Evolutionary conservation across 768 basidiomycete genomes (phyloP), one percentile per base, ranked within the genome.

Genomic region (Lactifluus rugatus): DNA sequence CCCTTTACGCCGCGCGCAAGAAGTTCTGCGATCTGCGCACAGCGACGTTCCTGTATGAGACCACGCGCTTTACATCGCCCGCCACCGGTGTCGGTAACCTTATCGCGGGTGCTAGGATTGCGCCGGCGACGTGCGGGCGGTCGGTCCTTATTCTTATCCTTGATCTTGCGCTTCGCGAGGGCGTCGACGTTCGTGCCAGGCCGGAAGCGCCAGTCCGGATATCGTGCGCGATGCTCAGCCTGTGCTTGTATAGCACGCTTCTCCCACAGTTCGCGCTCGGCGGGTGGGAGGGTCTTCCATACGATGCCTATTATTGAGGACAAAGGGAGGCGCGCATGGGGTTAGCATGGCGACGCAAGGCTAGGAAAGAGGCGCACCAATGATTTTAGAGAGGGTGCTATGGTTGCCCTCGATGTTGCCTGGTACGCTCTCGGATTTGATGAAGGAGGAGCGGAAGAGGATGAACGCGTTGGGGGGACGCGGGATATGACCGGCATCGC

Each of bases 391-490:
- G 51, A 89, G 76, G 7, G 81, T 84, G 66, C 84, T 84, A 63
- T 88, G 86, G 64, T 87, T 89, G 0, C 86, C 87, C 66, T 89
- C 87, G 53, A 88, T 87, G 69, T 82, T 81, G 37, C 81, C 84
- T 2, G 87, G 83, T 50, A 89, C 82, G 64, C 83, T 81, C 68
- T 87, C 80, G 64, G 81, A 82, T 32, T 79, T 77, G 69, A 89
- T 87, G 72, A 89, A 89, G 31, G 81, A 82, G 23, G 85, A 85
- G 64, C 87, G 81, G 71, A 89, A 90, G 70, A 89, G 83, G 65
- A 89, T 90, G 73, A 89, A 90, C 58, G 88, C 87, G 71, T 89
- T 90, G 25, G 87, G 87, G 7, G 88, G 87, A 48, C 88, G 83
- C 42, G 87, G 88, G 70, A 89, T 90, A 70, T 89, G 84, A 2